Base-by-base conservation (phyloP, 225 moss, liverwort and hornwort genomes). In the Bryum argenteum region DNA sequence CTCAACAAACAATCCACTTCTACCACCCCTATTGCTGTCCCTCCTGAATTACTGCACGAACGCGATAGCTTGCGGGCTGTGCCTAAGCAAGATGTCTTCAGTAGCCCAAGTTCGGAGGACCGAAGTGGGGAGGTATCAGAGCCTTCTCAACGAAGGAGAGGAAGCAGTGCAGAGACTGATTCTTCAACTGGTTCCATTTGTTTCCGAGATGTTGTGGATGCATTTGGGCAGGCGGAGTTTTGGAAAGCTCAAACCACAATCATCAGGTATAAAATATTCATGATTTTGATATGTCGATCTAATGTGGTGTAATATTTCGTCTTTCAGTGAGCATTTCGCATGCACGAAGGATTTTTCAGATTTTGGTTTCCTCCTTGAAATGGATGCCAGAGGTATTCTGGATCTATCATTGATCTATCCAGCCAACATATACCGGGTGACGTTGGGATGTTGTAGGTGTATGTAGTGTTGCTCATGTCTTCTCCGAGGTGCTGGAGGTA, bases 201-300 rank as follows among this genome's bases (percentile, higher is more conserved):
- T 38, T 80, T 89, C 21, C 81, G 70, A 56, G 83, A 93, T 82
- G 73, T 91, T 6, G 78, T 96, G 57, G 71, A 75, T 39, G 78
- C 85, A 9, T 75, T 93, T 54, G 89, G 93, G 17, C 89, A 89
- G 72, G 79, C 87, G 67, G 91, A 88, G 40, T 96, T 93, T 66
- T 96, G 91, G 93, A 84, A 75, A 59, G 83, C 87, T 17, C 86
- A 89, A 67, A 91, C 73, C 71, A 75, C 83, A 52, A 82, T 96
- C 48, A 74, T 85, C 38, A 96, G 95, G 95, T 81, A 81, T 73
- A 8, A 13, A 71, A 10, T 20, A 19, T 56, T 64, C 20, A 64
- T 37, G 70, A 22, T 19, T 76, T 48, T n/a, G 11, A 16, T 38
- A 37, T 58, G 28, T 10, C 55, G 28, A 19, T 10, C 18, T 28